Evolutionary conservation across 306 rosid genomes (phyloP), one percentile per base, ranked within the genome.

Genomic region (Dicorynia guianensis): DNA sequence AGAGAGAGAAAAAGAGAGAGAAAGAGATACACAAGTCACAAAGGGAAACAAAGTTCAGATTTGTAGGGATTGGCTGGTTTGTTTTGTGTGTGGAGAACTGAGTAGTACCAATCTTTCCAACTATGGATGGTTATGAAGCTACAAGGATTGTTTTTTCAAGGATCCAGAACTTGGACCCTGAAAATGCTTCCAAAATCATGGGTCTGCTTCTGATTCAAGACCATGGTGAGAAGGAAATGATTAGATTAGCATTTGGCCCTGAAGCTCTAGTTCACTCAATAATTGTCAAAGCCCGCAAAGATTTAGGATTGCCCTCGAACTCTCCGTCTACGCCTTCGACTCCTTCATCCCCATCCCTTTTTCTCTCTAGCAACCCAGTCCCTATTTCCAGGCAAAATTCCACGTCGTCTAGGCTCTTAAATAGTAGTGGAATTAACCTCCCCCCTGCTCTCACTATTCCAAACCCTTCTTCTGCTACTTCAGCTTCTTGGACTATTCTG

Each of bases 161-260:
- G 83, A 92, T 96, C 88, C 97, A 93, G 43, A 92, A 59, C 84
- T 63, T 92, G 80, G 99, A 96, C 93, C 98, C 97, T 33, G 99
- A 96, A 75, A 96, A 96, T 75, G 99, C 99, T 11, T 92, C 99
- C 11, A 92, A 92, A 80, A 92, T 96, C 84, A 96, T 96, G 99
- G 98, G 99, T 11, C 72, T 96, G 3, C 97, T 96, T 50, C 83
- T 92, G 40, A 84, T 95, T 72, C 98, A 96, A 81, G 99, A 96
- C 80, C 96, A 92, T 76, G 98, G 98, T 18, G 99, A 90, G 83
- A 90, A 96, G n/a, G 99, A 96, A 82, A 96, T 96, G 98, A 96
- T 92, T 14, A 83, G 99, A 17, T 55, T 96, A 64, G 99, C 99
- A 42, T 96, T 96, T 74, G 98, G 99, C 4, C 93, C 99, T 0